Evolutionary conservation across 495 filamentous ascomycete species (phyloP).

Genomic region (Lasiosphaeria ovina): DNA sequence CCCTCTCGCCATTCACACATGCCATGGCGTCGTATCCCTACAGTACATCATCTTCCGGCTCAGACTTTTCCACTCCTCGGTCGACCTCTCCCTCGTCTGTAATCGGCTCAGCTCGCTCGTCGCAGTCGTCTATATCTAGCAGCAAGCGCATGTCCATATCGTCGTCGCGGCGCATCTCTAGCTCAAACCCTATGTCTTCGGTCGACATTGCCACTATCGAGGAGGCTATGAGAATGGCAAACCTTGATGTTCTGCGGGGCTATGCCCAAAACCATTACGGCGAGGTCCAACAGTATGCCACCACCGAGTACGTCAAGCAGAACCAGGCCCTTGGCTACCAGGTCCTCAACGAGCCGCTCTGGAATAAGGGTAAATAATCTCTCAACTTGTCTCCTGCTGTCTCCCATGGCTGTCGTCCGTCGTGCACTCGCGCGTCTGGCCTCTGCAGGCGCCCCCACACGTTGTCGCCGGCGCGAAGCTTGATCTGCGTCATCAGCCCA

Average conservation of each 20-base stretch:
- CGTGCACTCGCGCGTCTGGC: neutral
- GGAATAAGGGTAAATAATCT: slow-evolving; percentile 53
- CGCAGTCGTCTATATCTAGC: slow-evolving; percentile 49
- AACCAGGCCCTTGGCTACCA: slow-evolving; percentile 53
- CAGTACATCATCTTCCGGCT: slow-evolving; percentile 39
- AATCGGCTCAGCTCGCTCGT: slow-evolving; percentile 46
- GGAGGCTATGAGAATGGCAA: slow-evolving; percentile 52
- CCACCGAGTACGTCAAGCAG: slow-evolving; percentile 49
- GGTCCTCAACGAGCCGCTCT: slow-evolving; percentile 53
- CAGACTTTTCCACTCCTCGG: slow-evolving; percentile 54
- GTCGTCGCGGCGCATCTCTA: slow-evolving; percentile 44
- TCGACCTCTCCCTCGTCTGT: slow-evolving; percentile 51
- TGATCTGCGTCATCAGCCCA: slow-evolving; percentile 3
- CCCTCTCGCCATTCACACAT: slow-evolving; percentile 25
- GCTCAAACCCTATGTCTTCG: slow-evolving; percentile 53
- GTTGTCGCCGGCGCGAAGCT: slow-evolving; percentile 9
- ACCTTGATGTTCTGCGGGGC: slow-evolving; percentile 51
- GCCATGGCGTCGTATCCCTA: slow-evolving; percentile 52
- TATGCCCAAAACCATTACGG: slow-evolving; percentile 52
- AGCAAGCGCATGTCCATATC: slow-evolving; percentile 54
- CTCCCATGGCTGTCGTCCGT: neutral
- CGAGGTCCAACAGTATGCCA: slow-evolving; percentile 48
- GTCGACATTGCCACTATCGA: slow-evolving; percentile 53
- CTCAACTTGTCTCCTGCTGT: slow-evolving; percentile 6
- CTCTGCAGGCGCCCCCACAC: neutral